Evolutionary conservation across 306 rosid species (phyloP).

Genomic region (Pyrus communis): DNA sequence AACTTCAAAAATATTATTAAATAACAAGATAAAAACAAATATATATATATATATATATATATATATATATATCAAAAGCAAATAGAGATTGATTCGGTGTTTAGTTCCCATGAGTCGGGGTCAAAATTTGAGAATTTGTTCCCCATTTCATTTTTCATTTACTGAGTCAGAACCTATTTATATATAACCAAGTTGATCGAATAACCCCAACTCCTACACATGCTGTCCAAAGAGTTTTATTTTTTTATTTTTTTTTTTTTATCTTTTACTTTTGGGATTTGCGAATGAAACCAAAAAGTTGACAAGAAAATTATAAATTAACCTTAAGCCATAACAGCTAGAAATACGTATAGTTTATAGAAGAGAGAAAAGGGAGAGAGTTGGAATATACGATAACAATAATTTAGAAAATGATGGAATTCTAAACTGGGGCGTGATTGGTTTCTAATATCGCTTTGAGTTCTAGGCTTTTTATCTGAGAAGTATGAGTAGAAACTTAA

Average conservation of each 20-base stretch:
- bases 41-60: too few species aligned
- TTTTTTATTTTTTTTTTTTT: background rate
- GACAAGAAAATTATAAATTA: background rate
- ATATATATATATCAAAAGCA: background rate
- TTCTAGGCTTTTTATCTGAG: rapidly evolving
- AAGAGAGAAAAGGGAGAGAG: too few species aligned
- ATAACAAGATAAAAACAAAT: too few species aligned
- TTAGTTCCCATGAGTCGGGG: background rate
- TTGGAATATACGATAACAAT: too few species aligned
- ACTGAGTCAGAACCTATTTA: background rate
- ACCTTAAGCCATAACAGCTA: background rate
- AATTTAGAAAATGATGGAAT: too few species aligned
- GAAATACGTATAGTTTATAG: too few species aligned
- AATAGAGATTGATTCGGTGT: background rate
- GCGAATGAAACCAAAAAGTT: background rate
- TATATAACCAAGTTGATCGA: background rate
- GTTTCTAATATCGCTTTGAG: too few species aligned
- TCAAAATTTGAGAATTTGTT: background rate
- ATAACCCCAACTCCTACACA: background rate
- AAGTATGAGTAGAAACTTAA: too few species aligned
- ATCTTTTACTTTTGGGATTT: background rate
- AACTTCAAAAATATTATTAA: too few species aligned
- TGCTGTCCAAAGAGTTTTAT: background rate
- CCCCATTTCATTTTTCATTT: background rate
- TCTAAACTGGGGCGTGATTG: too few species aligned